Percentiles rank a stretch among this genome's conserved stretches.
phyloP scores from a whole-genome alignment of 495 filamentous ascomycete species.

The Tuber indicum region DNA sequence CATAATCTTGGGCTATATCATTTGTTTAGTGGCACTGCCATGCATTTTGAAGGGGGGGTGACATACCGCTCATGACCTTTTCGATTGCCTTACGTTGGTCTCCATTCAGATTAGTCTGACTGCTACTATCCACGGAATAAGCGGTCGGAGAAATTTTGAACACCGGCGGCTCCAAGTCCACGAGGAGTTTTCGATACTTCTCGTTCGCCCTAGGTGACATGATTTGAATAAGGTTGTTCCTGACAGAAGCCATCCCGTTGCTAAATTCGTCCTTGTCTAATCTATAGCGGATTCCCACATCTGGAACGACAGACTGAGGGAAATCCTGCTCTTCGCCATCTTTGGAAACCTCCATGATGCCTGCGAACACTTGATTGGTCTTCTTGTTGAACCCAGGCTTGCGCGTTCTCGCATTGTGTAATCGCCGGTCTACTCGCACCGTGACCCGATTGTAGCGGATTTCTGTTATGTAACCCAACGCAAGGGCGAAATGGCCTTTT shows the following conservation, averaged over 20 bases:
- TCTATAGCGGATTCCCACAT: conserved; percentile 63
- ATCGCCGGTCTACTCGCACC: conserved; percentile 77
- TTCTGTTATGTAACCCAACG: conserved; percentile 78
- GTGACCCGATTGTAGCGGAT: conserved; percentile 66
- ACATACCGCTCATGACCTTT: conserved; percentile 75
- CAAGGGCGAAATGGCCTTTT: conserved; percentile 85
- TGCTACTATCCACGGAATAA: conserved; percentile 51
- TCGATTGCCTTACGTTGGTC: conserved; percentile 80
- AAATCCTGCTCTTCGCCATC: conserved; percentile 47
- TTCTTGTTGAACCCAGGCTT: conserved; percentile 65
- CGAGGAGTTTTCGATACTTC: conserved; percentile 67
- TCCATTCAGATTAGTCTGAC: conserved; percentile 59
- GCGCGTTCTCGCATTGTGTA: conserved; percentile 77
- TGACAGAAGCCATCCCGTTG: conserved; percentile 90
- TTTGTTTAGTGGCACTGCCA: not conserved
- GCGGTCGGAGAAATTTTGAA: conserved; percentile 63
- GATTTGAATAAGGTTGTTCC: conserved; percentile 84
- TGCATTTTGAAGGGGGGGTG: not conserved
- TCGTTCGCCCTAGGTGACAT: conserved; percentile 54
- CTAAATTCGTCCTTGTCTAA: conserved; percentile 97
- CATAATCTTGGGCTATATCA: conserved; percentile 67
- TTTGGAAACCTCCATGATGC: conserved; percentile 78
- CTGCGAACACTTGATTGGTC: conserved; percentile 75
- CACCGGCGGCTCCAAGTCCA: conserved; percentile 62
- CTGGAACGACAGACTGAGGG: conserved; percentile 32